These are phyloP conservation scores for Triangularia setosa DNA, from an alignment of 2,329 filamentous ascomycete genomes.

Conservation along the genomic window DNA sequence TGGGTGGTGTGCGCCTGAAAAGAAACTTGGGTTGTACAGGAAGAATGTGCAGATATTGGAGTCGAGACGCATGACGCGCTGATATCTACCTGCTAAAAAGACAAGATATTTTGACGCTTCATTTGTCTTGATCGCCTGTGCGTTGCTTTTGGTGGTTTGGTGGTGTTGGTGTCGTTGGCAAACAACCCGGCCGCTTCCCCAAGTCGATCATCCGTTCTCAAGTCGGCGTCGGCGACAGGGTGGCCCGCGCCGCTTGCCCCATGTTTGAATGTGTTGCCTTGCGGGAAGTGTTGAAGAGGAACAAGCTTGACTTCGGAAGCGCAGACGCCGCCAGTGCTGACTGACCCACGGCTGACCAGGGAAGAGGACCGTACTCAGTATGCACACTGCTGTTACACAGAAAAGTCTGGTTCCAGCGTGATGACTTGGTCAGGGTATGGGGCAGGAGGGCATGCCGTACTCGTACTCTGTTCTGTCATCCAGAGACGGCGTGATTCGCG, in stretches of 20 bases:
- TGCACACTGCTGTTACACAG: slow-evolving; percentile 3
- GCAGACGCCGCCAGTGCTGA: slow-evolving; percentile 14
- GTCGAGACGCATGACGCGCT: slow-evolving; percentile 19
- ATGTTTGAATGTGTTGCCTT: neutral
- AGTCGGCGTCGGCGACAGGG: neutral
- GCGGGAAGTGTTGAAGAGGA: neutral
- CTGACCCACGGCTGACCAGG: slow-evolving; percentile 3
- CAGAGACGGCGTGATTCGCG: neutral
- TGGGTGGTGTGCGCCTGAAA: slow-evolving; percentile 21
- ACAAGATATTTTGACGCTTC: neutral
- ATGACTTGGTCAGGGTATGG: neutral
- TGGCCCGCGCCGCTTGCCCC: neutral
- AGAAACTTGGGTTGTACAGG: slow-evolving; percentile 23
- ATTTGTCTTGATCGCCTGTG: neutral
- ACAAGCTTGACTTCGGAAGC: slow-evolving; percentile 1
- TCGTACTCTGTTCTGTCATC: neutral
- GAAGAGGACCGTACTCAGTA: neutral
- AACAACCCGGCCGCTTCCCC: neutral
- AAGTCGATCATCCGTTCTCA: neutral
- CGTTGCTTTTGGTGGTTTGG: neutral
- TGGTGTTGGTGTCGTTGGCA: neutral
- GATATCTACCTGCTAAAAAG: neutral
- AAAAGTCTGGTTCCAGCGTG: slow-evolving; percentile 4
- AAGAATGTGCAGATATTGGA: slow-evolving; percentile 23
- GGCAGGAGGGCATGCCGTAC: neutral